A percentile compares a stretch with the other conserved stretches of the same genome.
These are phyloP conservation scores for Byssothecium circinans DNA, from an alignment of 2,329 filamentous ascomycete species.

Conservation along the genomic window DNA sequence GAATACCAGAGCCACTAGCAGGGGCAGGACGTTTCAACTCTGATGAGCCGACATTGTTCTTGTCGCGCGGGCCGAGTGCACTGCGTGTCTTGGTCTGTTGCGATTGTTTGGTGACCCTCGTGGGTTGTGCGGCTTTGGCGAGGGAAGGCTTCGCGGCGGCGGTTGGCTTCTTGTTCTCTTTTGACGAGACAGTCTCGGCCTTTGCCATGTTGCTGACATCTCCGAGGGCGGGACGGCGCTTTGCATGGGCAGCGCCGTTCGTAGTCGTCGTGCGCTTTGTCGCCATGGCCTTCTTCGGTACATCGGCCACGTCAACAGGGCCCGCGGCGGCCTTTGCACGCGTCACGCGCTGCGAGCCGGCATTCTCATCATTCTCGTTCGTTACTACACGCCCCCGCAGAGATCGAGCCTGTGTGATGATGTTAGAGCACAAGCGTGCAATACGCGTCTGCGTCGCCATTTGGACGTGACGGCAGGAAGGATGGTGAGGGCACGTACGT, in stretches of 20 bases:
- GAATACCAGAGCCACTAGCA: constrained; percentile 70
- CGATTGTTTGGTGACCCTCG: constrained; percentile 76
- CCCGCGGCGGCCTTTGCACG: constrained; percentile 85
- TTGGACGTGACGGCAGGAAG: constrained; percentile 1
- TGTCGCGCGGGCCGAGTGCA: constrained; percentile 68
- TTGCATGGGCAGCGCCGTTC: constrained; percentile 49
- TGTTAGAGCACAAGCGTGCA: constrained; percentile 43
- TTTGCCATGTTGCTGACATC: constrained; percentile 97
- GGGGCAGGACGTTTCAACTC: constrained; percentile 66
- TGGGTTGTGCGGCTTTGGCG: constrained; percentile 75
- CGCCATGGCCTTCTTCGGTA: constrained; percentile 52
- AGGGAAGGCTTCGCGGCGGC: constrained; percentile 62
- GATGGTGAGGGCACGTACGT: constrained; percentile 48
- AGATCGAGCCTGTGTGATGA: constrained; percentile 62
- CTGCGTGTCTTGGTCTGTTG: constrained; percentile 63
- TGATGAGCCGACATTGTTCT: constrained; percentile 57
- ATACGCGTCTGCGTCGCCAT: not conserved
- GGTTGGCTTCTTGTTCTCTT: constrained; percentile 73
- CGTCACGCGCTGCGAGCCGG: constrained; percentile 77
- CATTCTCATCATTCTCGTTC: constrained; percentile 95
- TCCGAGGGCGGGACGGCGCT: constrained; percentile 82
- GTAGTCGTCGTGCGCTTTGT: constrained; percentile 46
- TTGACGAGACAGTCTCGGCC: constrained; percentile 55
- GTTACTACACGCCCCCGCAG: constrained; percentile 73
- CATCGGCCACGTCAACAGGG: constrained; percentile 58